phyloP scores from a whole-genome alignment of 192 early-diverging fungal genomes.

The Linnemannia elongata region DNA sequence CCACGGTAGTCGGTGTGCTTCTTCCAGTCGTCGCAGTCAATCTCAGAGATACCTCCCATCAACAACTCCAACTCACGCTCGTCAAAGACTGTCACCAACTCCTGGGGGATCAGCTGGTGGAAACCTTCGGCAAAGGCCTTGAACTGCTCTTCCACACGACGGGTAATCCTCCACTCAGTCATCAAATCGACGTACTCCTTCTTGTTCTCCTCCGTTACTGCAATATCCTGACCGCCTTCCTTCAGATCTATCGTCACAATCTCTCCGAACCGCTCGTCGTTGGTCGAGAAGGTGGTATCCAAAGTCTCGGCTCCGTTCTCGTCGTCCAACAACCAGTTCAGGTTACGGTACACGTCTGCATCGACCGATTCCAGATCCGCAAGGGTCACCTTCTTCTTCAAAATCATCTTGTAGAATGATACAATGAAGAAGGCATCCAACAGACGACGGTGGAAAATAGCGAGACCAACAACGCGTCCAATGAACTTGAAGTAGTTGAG shows the following conservation, averaged over 20 bases:
- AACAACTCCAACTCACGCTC: conserved; percentile 98
- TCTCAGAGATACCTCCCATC: conserved; percentile 96
- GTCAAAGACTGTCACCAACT: conserved; percentile 96
- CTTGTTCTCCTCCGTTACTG: conserved; percentile 98
- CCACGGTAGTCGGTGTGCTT: conserved; percentile 98
- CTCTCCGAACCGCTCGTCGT: conserved; percentile 95
- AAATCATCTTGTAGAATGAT: conserved; percentile 96
- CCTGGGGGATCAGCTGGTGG: conserved; percentile 95
- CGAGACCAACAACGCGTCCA: conserved; percentile 94
- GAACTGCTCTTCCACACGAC: conserved; percentile 96
- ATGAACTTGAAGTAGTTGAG: conserved; percentile 99
- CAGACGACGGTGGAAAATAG: conserved; percentile 97
- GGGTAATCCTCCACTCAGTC: conserved; percentile 90
- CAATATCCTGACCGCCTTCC: conserved; percentile 87
- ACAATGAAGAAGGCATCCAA: conserved; percentile 97
- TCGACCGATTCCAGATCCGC: conserved; percentile 97
- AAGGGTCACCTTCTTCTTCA: conserved; percentile 89
- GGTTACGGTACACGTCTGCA: conserved; percentile 89
- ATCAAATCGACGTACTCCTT: conserved; percentile 93
- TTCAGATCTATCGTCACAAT: conserved; percentile 91
- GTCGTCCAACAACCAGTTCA: conserved; percentile 97
- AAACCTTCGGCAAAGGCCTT: conserved; percentile 96
- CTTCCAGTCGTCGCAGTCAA: conserved; percentile 99
- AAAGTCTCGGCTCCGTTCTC: conserved; percentile 85
- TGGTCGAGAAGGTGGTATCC: conserved; percentile 92